A percentile compares a stretch with the other conserved stretches of the same genome.
These are phyloP conservation scores for Penicillium aurantiogriseum DNA, from an alignment of 2,329 filamentous ascomycete species.

Conservation along the genomic window DNA sequence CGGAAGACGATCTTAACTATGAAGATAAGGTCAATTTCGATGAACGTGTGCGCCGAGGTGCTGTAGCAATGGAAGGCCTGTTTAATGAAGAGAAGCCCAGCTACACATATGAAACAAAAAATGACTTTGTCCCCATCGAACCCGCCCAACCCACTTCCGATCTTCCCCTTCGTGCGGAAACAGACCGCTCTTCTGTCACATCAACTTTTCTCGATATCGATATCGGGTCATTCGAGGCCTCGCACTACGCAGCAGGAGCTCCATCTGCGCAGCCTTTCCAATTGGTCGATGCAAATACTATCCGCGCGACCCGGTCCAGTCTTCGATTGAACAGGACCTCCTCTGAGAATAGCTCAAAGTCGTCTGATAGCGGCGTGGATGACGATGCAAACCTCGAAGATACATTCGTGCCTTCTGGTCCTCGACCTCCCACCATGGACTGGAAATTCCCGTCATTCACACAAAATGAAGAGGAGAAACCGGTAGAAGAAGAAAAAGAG, in stretches of 20 bases:
- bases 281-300: constrained; percentile 53
- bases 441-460: constrained; percentile 46
- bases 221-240: constrained; percentile 52
- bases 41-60: constrained; percentile 57
- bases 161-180: constrained; percentile 51
- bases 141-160: constrained; percentile 50
- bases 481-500: background rate
- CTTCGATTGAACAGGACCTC: constrained; percentile 44
- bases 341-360: constrained; percentile 34
- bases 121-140: constrained; percentile 48
- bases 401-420: constrained; percentile 34
- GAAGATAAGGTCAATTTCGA: constrained; percentile 56
- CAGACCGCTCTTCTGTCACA: constrained; percentile 48
- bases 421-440: constrained; percentile 48
- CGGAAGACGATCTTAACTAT: constrained; percentile 38
- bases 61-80: constrained; percentile 55
- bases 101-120: constrained; percentile 59
- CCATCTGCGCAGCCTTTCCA: constrained; percentile 53
- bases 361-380: constrained; percentile 31
- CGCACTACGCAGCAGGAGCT: constrained; percentile 53
- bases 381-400: constrained; percentile 29
- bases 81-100: constrained; percentile 56
- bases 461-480: constrained; percentile 18
- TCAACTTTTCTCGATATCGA: constrained; percentile 57
- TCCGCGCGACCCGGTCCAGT: constrained; percentile 56